Evolutionary conservation across 768 basidiomycete genomes (phyloP).

Genomic region (Cystobasidiopsis lactophilus): DNA sequence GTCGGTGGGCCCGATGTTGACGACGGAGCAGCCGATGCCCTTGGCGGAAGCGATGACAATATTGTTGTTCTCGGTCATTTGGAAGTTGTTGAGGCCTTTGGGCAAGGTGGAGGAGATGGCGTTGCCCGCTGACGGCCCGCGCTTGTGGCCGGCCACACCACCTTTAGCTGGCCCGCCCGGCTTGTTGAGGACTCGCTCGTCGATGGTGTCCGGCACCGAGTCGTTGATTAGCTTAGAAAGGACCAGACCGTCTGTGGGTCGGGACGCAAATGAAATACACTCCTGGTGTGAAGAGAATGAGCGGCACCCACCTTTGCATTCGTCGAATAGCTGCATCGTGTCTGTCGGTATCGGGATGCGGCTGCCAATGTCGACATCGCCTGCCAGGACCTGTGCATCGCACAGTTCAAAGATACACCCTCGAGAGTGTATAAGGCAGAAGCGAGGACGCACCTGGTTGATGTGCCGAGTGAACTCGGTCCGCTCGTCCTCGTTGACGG

Average conservation of each 20-base stretch:
- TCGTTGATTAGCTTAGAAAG: constrained; percentile 98
- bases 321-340: constrained; percentile 97
- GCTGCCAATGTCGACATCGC: constrained; percentile 59
- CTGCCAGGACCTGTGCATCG: constrained; percentile 52
- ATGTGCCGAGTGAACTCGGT: constrained; percentile 96
- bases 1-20: constrained; percentile 90
- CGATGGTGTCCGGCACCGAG: constrained; percentile 97
- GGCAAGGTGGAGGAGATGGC: constrained; percentile 2
- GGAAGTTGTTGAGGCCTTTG: constrained; percentile 65
- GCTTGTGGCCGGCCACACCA: constrained; percentile 12
- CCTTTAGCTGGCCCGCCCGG: constrained; percentile 37
- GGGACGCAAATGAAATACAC: background rate
- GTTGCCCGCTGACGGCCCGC: constrained; percentile 14
- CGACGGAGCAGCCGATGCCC: constrained; percentile 92
- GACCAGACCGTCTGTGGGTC: constrained; percentile 59
- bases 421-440: background rate
- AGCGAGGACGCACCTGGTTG: constrained; percentile 44
- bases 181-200: constrained; percentile 91
- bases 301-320: constrained; percentile 38
- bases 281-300: background rate
- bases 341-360: constrained; percentile 81
- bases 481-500: constrained; percentile 37
- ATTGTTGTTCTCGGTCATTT: constrained; percentile 99
- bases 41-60: constrained; percentile 96
- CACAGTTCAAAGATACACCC: background rate